phyloP scores from a whole-genome alignment of 116 monocot genomes.

The Iris pallida region DNA sequence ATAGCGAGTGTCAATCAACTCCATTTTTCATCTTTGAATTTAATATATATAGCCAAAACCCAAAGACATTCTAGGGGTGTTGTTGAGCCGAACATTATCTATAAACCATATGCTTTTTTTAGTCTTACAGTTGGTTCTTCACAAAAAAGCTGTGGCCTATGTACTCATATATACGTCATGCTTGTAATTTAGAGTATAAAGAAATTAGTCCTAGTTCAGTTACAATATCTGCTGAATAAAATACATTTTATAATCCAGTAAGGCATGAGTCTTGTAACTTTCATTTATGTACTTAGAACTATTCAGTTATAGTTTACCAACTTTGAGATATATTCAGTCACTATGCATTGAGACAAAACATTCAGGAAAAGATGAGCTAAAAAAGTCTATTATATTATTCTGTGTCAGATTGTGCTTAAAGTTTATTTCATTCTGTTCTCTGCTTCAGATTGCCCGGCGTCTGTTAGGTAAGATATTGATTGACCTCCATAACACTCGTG shows the following conservation, averaged over 20 bases:
- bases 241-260: not conserved
- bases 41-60: no score
- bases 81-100: no score
- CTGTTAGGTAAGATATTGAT: constrained; percentile 93
- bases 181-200: no score
- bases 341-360: not conserved
- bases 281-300: not conserved
- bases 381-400: not conserved
- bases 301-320: not conserved
- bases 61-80: no score
- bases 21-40: no score
- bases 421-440: not conserved
- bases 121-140: no score
- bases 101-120: no score
- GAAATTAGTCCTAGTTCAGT: no score
- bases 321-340: not conserved
- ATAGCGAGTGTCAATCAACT: no score
- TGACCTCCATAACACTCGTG: constrained; percentile 88
- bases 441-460: constrained; percentile 80
- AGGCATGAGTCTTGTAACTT: not conserved
- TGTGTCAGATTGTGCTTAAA: not conserved
- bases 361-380: not conserved
- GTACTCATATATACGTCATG: no score
- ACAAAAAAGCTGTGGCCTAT: no score
- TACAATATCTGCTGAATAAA: no score